A percentile compares a stretch with the other conserved stretches of the same genome.
Evolutionary conservation across 2,329 filamentous ascomycete genomes (phyloP).

Genomic region (Lecanicillium sp.): DNA sequence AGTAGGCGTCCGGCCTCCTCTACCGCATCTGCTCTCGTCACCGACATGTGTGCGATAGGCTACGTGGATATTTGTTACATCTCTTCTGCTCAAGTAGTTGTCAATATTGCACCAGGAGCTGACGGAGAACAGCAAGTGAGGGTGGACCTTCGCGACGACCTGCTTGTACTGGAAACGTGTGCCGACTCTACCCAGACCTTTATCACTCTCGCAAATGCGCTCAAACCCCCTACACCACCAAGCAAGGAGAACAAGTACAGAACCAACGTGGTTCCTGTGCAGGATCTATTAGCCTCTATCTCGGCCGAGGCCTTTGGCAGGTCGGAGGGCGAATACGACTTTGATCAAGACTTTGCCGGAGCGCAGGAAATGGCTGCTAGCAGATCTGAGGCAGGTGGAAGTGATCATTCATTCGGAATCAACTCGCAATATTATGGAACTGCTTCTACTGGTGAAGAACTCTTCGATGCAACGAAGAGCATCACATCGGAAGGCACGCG

Average conservation of each 20-base stretch:
- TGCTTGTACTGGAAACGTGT: slow-evolving; percentile 89
- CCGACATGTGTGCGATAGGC: slow-evolving; percentile 57
- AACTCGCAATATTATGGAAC: slow-evolving; percentile 45
- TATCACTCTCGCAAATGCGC: slow-evolving; percentile 68
- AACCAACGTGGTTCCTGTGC: slow-evolving; percentile 76
- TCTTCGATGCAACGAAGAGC: slow-evolving; percentile 41
- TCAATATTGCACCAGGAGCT: slow-evolving; percentile 50
- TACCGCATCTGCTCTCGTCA: slow-evolving; percentile 44
- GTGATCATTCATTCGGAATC: slow-evolving; percentile 32
- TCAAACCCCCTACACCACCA: slow-evolving; percentile 77
- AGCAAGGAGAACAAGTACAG: slow-evolving; percentile 80
- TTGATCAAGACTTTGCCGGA: slow-evolving; percentile 56
- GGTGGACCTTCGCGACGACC: slow-evolving; percentile 75
- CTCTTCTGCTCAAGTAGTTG: slow-evolving; percentile 66
- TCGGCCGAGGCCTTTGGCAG: slow-evolving; percentile 74
- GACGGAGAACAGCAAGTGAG: slow-evolving; percentile 64
- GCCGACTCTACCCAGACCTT: slow-evolving; percentile 95
- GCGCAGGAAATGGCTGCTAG: slow-evolving; percentile 43
- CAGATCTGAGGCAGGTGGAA: slow-evolving; percentile 25
- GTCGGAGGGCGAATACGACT: slow-evolving; percentile 55
- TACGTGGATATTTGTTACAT: slow-evolving; percentile 85
- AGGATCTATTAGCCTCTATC: slow-evolving; percentile 86
- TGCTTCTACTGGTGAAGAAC: slow-evolving; percentile 36
- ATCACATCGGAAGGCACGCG: slow-evolving; percentile 23
- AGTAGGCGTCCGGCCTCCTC: slow-evolving; percentile 25